Percentiles rank a stretch among this genome's conserved stretches.
Conservation (phyloP, 129 eudicot genomes). For the Flaveria bidentis region DNA sequence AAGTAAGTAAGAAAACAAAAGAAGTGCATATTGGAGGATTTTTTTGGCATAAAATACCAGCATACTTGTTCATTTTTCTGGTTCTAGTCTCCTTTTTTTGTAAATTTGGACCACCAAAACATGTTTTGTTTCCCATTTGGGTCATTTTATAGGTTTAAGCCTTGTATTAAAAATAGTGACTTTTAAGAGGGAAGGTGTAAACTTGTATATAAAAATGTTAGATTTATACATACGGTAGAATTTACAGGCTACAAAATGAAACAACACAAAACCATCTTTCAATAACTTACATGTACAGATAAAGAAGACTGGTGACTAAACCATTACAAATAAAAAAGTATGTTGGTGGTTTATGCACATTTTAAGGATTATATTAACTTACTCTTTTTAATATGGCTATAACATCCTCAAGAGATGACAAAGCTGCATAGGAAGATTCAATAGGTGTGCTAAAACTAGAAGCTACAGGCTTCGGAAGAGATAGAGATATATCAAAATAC, state of each 20-base stretch:
- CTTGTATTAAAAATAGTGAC: background rate
- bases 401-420: constrained; percentile 94
- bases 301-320: background rate
- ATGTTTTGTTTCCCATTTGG: background rate
- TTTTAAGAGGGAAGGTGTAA: background rate
- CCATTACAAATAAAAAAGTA: background rate
- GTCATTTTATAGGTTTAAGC: background rate
- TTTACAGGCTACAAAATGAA: background rate
- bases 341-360: background rate
- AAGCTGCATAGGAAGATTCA: constrained; percentile 74
- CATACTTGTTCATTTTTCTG: background rate
- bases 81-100: background rate
- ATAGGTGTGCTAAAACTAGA: constrained; percentile 50
- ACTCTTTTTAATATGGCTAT: constrained; percentile 90
- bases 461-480: constrained; percentile 71
- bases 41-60: background rate
- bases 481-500: constrained; percentile 74
- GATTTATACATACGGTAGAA: background rate
- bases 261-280: constrained; percentile 6
- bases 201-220: background rate
- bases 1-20: constrained; percentile 12
- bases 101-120: background rate
- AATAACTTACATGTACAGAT: background rate
- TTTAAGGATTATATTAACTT: constrained; percentile 27
- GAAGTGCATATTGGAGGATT: background rate